Evolutionary conservation across 805 yeast species (phyloP), one percentile per base, ranked within the genome.

Genomic region (Saitoella complicata): DNA sequence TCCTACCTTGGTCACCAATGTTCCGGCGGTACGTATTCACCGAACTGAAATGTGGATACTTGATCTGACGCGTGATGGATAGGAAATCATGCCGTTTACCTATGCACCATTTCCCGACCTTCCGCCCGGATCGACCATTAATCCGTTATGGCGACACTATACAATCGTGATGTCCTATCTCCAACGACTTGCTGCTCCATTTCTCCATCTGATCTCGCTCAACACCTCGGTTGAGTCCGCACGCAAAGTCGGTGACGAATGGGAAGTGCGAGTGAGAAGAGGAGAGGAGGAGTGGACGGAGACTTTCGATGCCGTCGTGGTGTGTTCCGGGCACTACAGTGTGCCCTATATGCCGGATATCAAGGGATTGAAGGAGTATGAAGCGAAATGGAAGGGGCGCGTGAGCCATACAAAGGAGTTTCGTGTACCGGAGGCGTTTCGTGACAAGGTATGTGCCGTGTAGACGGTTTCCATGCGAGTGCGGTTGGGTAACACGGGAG

Each of bases 311-410:
- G 80, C 75, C 6, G 72, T 80, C 5, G 72, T 75, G 2, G 58
- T 78, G 7, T 80, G 84, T 5, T 63, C 72, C 6, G 91, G 91
- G 1, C 75, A 75, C 47, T 78, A 70, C 56, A 72, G 77, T 40
- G 63, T 70, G 31, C 88, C 91, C 1, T 67, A 55, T 50, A 59
- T 73, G 41, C 88, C 91, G 1, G 60, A 66, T 13, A 66, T 70
- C 39, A 56, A 59, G 1, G 86, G 86, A 0, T 54, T 80, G 30
- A 57, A 61, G 8, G 69, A 67, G 44, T 76, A 72, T 70, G 57
- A 59, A 40, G 51, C 51, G 7, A 52, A 57, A 39, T 61, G 57
- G 49, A 80, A 80, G 1, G 67, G 60, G 2, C 62, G 70, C 1
- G 58, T 80, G 1, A 50, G 63, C 2, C 88, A 80, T 58, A 69